A percentile compares a stretch with the other conserved stretches of the same genome.
Evolutionary conservation across 2,329 filamentous ascomycete genomes (phyloP).

Genomic region (Massarina eburnea): DNA sequence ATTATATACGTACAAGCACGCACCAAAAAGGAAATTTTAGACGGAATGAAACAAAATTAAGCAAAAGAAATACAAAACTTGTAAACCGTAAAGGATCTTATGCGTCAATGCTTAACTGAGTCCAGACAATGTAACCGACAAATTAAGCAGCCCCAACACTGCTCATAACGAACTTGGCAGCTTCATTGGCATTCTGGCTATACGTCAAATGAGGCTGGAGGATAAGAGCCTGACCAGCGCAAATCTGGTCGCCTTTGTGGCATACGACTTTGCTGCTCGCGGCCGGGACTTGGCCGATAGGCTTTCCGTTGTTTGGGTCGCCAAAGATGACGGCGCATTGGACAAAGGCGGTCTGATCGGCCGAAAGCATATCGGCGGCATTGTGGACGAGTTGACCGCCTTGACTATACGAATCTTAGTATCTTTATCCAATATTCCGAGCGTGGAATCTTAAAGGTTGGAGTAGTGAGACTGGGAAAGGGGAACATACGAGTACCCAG

Average conservation of each 20-base stretch:
- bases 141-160: constrained; percentile 2
- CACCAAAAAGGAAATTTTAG: no score
- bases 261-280: constrained; percentile 39
- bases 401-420: constrained; percentile 26
- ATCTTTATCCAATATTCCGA: neutral
- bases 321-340: constrained; percentile 40
- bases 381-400: constrained; percentile 50
- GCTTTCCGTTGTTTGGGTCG: constrained; percentile 39
- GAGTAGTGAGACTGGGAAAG: constrained; percentile 11
- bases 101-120: no score
- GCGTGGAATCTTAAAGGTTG: constrained; percentile 3
- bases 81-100: no score
- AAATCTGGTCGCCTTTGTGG: constrained; percentile 39
- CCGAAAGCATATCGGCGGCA: constrained; percentile 38
- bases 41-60: no score
- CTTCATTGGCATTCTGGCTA: constrained; percentile 29
- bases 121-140: no score
- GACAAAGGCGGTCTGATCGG: constrained; percentile 25
- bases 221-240: constrained; percentile 30
- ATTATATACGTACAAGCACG: no score
- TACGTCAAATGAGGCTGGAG: constrained; percentile 40
- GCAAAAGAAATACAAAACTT: no score
- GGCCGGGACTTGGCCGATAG: constrained; percentile 34
- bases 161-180: constrained; percentile 33
- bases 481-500: constrained; percentile 52